Percentiles rank a stretch among this genome's conserved stretches.
phyloP scores from a whole-genome alignment of 2,329 filamentous ascomycete species.

The Phyllachora maydis region DNA sequence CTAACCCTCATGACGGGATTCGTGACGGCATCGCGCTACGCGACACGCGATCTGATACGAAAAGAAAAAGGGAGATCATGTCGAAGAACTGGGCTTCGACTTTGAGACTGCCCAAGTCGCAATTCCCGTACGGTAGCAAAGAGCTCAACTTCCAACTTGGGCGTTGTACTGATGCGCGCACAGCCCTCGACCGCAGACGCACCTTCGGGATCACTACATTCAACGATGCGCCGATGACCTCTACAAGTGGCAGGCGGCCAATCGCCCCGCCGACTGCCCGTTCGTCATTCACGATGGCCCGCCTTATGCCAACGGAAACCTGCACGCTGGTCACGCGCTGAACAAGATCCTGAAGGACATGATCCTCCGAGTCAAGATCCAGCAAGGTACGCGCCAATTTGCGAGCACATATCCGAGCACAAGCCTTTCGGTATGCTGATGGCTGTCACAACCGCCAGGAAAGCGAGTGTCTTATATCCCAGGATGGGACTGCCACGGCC shows the following conservation, averaged over 20 bases:
- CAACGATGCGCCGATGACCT: constrained; percentile 67
- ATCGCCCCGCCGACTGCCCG: constrained; percentile 27
- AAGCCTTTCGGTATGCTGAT: no score
- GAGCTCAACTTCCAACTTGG: not conserved
- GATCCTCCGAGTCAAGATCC: constrained; percentile 62
- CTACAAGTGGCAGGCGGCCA: constrained; percentile 64
- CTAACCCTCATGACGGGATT: no score
- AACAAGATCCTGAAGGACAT: constrained; percentile 98
- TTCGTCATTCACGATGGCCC: constrained; percentile 91
- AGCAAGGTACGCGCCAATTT: constrained; percentile 36
- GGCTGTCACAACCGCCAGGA: constrained; percentile 18
- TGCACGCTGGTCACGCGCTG: constrained; percentile 85
- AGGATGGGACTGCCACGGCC: constrained; percentile 94
- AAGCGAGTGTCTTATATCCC: constrained; percentile 64
- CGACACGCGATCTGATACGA: no score
- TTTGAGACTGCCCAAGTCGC: constrained; percentile 53
- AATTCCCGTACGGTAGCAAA: constrained; percentile 48
- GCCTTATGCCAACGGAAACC: constrained; percentile 81
- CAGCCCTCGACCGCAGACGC: constrained; percentile 29
- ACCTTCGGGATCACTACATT: constrained; percentile 37
- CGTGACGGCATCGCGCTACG: no score
- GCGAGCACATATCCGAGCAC: no score
- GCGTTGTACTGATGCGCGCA: constrained; percentile 1
- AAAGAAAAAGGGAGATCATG: constrained; percentile 16
- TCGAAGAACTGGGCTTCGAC: constrained; percentile 52